Percentiles rank a stretch among this genome's conserved stretches.
phyloP scores from a whole-genome alignment of 2,329 filamentous ascomycete species.

The Balansia obtecta region DNA sequence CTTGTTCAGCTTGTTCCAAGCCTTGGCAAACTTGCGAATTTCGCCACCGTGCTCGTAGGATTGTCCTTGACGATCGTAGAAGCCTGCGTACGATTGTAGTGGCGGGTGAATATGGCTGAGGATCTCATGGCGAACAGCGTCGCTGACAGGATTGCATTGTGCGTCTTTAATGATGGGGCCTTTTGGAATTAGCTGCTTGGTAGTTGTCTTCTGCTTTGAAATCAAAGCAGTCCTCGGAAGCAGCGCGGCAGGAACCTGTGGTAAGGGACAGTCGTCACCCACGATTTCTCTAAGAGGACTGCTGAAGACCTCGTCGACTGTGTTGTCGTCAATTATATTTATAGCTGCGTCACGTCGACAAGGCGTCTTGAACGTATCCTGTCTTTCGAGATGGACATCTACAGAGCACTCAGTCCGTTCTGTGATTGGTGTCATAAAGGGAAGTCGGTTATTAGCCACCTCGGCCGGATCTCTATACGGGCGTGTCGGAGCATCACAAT shows the following conservation, averaged over 20 bases:
- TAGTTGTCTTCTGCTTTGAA: constrained; percentile 19
- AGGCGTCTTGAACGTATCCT: constrained; percentile 64
- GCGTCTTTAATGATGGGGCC: constrained; percentile 68
- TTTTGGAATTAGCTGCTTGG: constrained; percentile 35
- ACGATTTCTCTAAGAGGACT: constrained; percentile 62
- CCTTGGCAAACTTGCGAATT: constrained; percentile 72
- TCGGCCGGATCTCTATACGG: constrained; percentile 72
- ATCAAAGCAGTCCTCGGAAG: constrained; percentile 26
- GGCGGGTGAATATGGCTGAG: constrained; percentile 62
- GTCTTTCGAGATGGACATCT: constrained; percentile 47
- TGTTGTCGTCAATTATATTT: constrained; percentile 18
- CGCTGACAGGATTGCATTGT: constrained; percentile 84
- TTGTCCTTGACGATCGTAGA: constrained; percentile 57
- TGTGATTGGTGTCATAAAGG: constrained; percentile 98
- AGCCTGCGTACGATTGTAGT: constrained; percentile 63
- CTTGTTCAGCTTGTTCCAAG: constrained; percentile 42
- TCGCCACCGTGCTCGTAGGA: constrained; percentile 56
- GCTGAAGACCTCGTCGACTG: constrained; percentile 37
- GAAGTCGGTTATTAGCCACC: constrained; percentile 78
- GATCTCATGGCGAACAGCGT: constrained; percentile 61
- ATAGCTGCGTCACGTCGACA: constrained; percentile 38
- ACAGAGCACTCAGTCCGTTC: constrained; percentile 88
- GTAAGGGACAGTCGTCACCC: constrained; percentile 34
- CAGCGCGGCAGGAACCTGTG: constrained; percentile 39
- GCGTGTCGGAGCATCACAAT: constrained; percentile 67